These are phyloP conservation scores for Ophiorrhiza pumila DNA, from an alignment of 257 asterid species.

Conservation along the genomic window DNA sequence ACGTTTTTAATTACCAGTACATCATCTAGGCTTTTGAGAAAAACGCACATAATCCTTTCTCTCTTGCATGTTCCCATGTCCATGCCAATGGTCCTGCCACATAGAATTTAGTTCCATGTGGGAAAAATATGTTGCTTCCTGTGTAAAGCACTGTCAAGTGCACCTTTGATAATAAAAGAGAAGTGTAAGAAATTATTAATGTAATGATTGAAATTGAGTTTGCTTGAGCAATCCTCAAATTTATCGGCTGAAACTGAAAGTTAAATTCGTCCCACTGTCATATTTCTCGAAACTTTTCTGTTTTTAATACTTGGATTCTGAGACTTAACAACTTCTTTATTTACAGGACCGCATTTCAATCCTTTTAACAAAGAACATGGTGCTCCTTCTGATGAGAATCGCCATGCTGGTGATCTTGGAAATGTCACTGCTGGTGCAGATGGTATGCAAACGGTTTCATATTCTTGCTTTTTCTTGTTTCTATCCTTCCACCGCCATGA, in stretches of 20 bases:
- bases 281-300: not conserved
- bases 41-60: not conserved
- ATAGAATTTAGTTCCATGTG: not conserved
- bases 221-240: not conserved
- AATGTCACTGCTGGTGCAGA: slow-evolving; percentile 75
- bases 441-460: slow-evolving; percentile 41
- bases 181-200: not conserved
- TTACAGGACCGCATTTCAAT: slow-evolving; percentile 86
- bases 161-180: not conserved
- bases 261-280: not conserved
- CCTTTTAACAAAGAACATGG: slow-evolving; percentile 84
- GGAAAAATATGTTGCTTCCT: not conserved
- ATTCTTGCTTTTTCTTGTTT: not conserved
- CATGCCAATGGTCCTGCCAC: not conserved
- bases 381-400: slow-evolving; percentile 79
- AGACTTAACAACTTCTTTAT: not conserved
- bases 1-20: not conserved
- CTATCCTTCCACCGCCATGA: not conserved
- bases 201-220: not conserved
- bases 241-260: not conserved
- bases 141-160: not conserved
- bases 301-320: not conserved
- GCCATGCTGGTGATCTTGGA: slow-evolving; percentile 99
- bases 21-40: not conserved
- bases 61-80: not conserved